Evolutionary conservation across 257 asterid genomes (phyloP).

Genomic region (Henckelia pumila): DNA sequence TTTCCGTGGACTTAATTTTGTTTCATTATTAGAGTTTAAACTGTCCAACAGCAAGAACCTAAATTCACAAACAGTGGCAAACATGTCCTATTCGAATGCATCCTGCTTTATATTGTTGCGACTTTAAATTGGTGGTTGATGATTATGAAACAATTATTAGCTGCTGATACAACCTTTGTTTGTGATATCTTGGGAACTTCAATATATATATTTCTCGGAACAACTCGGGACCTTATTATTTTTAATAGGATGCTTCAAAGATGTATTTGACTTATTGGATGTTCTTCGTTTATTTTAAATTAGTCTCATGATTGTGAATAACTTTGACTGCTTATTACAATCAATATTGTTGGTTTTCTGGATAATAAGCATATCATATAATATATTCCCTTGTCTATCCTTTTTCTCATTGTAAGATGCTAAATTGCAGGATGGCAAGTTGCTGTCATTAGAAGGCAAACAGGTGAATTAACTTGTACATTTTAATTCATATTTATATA

Average conservation of each 20-base stretch:
- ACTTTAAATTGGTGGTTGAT: too few species aligned
- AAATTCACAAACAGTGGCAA: too few species aligned
- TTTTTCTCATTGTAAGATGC: slow-evolving; percentile 10
- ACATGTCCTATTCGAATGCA: too few species aligned
- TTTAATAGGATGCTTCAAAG: too few species aligned
- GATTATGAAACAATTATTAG: too few species aligned
- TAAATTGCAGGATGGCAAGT: slow-evolving; percentile 65
- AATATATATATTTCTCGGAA: too few species aligned
- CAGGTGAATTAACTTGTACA: slow-evolving; percentile 51
- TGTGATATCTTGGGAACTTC: background rate
- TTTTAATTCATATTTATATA: background rate
- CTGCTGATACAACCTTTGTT: background rate
- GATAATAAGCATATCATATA: slow-evolving; percentile 3
- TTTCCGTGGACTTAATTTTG: too few species aligned
- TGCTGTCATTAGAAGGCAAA: slow-evolving; percentile 65
- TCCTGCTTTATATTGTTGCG: too few species aligned
- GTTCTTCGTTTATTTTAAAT: slow-evolving; percentile 4
- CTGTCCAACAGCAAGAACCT: too few species aligned
- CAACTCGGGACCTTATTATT: too few species aligned
- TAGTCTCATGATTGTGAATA: background rate
- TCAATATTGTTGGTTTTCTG: slow-evolving; percentile 4
- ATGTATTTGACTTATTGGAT: background rate
- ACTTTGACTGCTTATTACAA: background rate
- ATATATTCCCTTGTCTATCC: background rate
- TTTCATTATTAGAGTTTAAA: too few species aligned